phyloP scores from a whole-genome alignment of 768 basidiomycete genomes.

The Cystobasidium tubakii region DNA sequence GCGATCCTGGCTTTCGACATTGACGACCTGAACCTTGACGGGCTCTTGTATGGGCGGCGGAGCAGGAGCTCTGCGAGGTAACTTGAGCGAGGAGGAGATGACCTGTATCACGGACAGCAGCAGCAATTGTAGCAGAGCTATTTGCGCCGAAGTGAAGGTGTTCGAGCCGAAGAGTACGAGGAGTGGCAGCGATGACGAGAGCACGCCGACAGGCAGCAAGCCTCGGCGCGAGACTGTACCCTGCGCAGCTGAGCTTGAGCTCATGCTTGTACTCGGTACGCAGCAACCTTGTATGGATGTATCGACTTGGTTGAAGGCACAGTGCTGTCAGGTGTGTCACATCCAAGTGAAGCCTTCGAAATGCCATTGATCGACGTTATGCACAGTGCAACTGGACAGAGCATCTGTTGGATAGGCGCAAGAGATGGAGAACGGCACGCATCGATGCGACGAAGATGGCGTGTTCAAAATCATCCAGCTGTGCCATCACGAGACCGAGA shows the following conservation, averaged over 20 bases:
- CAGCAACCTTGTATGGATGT: too few relatives aligned
- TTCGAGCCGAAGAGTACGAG: slow-evolving; percentile 14
- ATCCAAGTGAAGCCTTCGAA: too few relatives aligned
- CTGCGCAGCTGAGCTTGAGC: not conserved
- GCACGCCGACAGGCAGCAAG: slow-evolving; percentile 17
- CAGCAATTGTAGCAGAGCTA: slow-evolving; percentile 10
- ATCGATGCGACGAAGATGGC: not conserved
- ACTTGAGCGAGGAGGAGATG: not conserved
- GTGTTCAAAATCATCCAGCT: not conserved
- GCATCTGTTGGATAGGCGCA: too few relatives aligned
- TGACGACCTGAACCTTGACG: slow-evolving; percentile 24
- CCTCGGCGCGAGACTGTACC: slow-evolving; percentile 3
- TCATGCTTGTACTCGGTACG: too few relatives aligned
- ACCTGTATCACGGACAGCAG: slow-evolving; percentile 3
- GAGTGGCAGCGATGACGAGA: slow-evolving; percentile 12
- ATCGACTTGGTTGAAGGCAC: too few relatives aligned
- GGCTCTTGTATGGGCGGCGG: slow-evolving; percentile 5
- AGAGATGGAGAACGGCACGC: not conserved
- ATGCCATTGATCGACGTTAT: not conserved
- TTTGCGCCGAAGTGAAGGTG: slow-evolving; percentile 18
- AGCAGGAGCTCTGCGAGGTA: not conserved
- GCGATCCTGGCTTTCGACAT: not conserved
- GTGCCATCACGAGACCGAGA: slow-evolving; percentile 3
- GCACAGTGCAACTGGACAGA: too few relatives aligned
- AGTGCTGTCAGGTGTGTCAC: not conserved